phyloP scores from a whole-genome alignment of 768 basidiomycete species.

The Kwoniella botswanensis region DNA sequence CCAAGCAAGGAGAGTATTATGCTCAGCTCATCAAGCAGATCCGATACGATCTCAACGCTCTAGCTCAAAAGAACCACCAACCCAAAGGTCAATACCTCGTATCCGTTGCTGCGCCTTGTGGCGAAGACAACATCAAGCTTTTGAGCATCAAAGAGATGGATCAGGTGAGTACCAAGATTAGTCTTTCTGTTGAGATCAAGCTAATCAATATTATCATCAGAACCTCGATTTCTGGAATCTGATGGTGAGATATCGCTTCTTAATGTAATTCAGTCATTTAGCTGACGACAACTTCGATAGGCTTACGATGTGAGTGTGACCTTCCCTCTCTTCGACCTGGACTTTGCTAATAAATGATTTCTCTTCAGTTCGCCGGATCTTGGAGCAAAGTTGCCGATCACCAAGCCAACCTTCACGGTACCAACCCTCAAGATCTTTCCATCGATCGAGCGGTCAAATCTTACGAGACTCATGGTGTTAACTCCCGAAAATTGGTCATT shows the following conservation, averaged over 20 bases:
- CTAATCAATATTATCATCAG: neutral
- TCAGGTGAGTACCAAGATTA: slow-evolving; percentile 44
- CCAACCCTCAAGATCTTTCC: slow-evolving; percentile 62
- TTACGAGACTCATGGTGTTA: slow-evolving; percentile 74
- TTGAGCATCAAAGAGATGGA: slow-evolving; percentile 84
- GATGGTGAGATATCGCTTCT: slow-evolving; percentile 66
- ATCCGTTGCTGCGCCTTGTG: slow-evolving; percentile 91
- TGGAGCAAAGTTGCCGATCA: slow-evolving; percentile 69
- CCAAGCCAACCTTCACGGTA: slow-evolving; percentile 83
- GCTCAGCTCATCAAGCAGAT: slow-evolving; percentile 78
- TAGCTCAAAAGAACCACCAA: slow-evolving; percentile 69
- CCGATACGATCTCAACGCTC: slow-evolving; percentile 73
- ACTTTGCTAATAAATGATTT: neutral
- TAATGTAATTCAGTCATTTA: neutral
- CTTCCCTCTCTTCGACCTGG: neutral
- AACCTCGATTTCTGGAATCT: slow-evolving; percentile 95
- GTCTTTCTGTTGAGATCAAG: neutral
- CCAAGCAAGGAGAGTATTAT: slow-evolving; percentile 79
- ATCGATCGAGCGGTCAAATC: slow-evolving; percentile 73
- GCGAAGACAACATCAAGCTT: slow-evolving; percentile 79
- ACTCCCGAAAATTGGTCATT: slow-evolving; percentile 77
- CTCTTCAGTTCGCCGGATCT: slow-evolving; percentile 69
- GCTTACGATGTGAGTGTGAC: slow-evolving; percentile 52
- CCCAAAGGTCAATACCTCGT: slow-evolving; percentile 63
- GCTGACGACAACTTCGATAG: neutral